Percentiles rank a stretch among this genome's conserved stretches.
Evolutionary conservation across 495 filamentous ascomycete species (phyloP).

Genomic region (Aspergillus mulundensis): DNA sequence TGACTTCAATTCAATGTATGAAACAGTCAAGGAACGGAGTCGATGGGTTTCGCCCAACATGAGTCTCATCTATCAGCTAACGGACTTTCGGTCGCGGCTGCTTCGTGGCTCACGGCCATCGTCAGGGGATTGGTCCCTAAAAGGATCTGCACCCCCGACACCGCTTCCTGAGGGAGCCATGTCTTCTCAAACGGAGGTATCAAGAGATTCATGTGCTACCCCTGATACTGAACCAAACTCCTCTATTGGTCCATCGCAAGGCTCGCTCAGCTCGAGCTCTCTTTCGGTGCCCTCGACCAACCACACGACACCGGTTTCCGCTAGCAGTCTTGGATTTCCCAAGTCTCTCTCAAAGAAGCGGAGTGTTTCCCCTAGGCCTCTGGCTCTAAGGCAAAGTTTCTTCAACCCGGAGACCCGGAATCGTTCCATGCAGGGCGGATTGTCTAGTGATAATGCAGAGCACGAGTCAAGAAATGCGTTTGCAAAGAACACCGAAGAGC

Average conservation of each 20-base stretch:
- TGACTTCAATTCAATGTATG: constrained; percentile 90
- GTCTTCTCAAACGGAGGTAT: constrained; percentile 5
- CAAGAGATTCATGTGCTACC: constrained; percentile 1
- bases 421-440: constrained; percentile 15
- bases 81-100: constrained; percentile 65
- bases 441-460: not conserved
- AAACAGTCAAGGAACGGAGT: constrained; percentile 82
- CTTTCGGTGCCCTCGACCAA: constrained; percentile 29
- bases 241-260: constrained; percentile 24
- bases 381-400: constrained; percentile 42
- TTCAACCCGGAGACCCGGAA: constrained; percentile 26
- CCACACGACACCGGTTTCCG: constrained; percentile 27
- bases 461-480: constrained; percentile 30
- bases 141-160: constrained; percentile 35
- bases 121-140: constrained; percentile 35
- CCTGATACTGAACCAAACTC: constrained; percentile 19
- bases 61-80: constrained; percentile 94
- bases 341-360: constrained; percentile 34
- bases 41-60: constrained; percentile 98
- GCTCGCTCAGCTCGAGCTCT: constrained; percentile 24
- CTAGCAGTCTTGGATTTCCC: constrained; percentile 24
- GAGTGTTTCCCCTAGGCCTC: constrained; percentile 37
- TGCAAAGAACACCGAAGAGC: constrained; percentile 34
- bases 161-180: constrained; percentile 19
- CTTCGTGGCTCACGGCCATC: constrained; percentile 39